Evolutionary conservation across 2,329 filamentous ascomycete genomes (phyloP), one percentile per base, ranked within the genome.

Genomic region (Coniochaeta sp.): DNA sequence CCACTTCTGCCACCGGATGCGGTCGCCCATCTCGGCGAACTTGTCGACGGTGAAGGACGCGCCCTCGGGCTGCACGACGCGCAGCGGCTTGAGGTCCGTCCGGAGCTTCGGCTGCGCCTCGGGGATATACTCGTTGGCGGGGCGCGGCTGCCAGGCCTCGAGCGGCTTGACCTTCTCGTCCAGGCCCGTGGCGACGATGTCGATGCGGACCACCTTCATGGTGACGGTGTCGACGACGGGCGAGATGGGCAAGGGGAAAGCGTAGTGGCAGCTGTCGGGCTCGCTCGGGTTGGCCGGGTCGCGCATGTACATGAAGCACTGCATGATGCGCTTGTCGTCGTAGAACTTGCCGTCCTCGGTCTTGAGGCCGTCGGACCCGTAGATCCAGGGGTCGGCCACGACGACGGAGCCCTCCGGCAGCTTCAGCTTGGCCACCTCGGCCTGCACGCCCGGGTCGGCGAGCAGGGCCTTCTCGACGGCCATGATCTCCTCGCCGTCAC

Each of bases 261-360:
- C 84, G 67, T 89, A 89, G 69, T 89, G 85, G 67, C 88, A 89
- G 47, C 82, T 83, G 67, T 90, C 87, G n/a, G 74, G 71, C 66
- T 88, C 83, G 7, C 74, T 69, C 0, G 82, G 66, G 67, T 89
- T 86, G 32, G 76, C 73, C 2, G 85, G 84, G 64, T 88, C 86
- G 24, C 84, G 77, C 72, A 88, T 79, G 72, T 89, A 89, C 59
- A 89, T 71, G 72, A 87, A 89, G 71, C 83, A 86, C 68, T 89
- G 86, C 68, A 81, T 87, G 65, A 83, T 70, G 52, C 80, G 73
- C 63, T 73, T 72, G 22, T 72, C 70, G 61, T 72, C 79, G 60
- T 69, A 77, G 62, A 78, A 77, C 17, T 75, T 68, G 6, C 70
- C 75, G 8, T 82, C 77, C 40, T 80, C 73, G 62, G 80, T 61